phyloP scores from a whole-genome alignment of 768 basidiomycete species.

The Leucocoprinus leucothites region DNA sequence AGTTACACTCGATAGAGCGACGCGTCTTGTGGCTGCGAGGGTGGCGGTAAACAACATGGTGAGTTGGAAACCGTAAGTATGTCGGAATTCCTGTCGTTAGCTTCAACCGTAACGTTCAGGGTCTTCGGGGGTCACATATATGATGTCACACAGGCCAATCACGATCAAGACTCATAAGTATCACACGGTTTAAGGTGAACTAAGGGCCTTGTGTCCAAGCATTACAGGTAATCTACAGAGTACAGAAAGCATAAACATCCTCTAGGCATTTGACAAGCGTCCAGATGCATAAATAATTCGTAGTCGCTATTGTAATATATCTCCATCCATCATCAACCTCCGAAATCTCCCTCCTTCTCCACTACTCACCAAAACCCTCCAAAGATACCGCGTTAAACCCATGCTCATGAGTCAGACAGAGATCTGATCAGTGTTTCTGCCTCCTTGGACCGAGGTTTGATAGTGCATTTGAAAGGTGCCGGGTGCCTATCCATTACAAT shows the following conservation, averaged over 20 bases:
- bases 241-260: too few relatives aligned
- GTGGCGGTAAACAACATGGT: conserved; percentile 1
- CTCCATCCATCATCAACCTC: not conserved
- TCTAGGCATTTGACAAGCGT: too few relatives aligned
- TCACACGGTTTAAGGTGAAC: too few relatives aligned
- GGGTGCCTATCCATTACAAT: conserved; percentile 18
- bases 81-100: not conserved
- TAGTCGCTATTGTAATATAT: too few relatives aligned
- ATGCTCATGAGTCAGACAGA: conserved; percentile 7
- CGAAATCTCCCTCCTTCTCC: not conserved
- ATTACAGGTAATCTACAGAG: too few relatives aligned
- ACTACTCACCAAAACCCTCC: not conserved
- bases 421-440: conserved; percentile 14
- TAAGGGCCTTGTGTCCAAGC: too few relatives aligned
- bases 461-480: conserved; percentile 21
- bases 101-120: not conserved
- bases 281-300: too few relatives aligned
- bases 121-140: not conserved
- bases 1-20: not conserved
- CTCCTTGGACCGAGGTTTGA: conserved; percentile 24
- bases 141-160: too few relatives aligned
- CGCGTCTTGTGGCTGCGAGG: not conserved
- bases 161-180: too few relatives aligned
- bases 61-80: not conserved
- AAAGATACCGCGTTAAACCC: not conserved